Base-by-base conservation (phyloP, 192 early-diverging fungal species). In the Coemansia sp. region DNA sequence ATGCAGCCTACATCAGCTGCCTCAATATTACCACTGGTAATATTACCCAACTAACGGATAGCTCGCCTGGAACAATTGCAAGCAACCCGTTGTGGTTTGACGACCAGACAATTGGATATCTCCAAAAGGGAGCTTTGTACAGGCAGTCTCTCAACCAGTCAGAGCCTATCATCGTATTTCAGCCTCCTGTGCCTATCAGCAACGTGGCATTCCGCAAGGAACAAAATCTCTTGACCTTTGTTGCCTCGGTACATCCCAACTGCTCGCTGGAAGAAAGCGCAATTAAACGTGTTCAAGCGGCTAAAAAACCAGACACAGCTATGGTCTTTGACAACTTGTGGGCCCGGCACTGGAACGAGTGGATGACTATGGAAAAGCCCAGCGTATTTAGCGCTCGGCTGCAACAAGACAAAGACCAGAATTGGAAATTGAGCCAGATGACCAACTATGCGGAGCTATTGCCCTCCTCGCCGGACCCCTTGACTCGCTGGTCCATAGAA, bases 261-360 rank as follows among this genome's bases (percentile, higher is more conserved):
- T 44, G 57, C 61, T 39, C 69, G 58, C 44, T 82, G 79, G 45
- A 66, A 57, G 21, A 56, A 65, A 59, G 62, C 13, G 49, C 33
- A 11, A 7, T 19, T 11, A 42, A 64, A 15, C 21, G 28, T 2
- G 13, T 28, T n/a, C 16, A 26, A 6, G 28, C 13, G 3, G 46
- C 46, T 6, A 9, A 26, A 28, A 21, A 28, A n/a, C 64, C 68
- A 18, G 82, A 87, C 47, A 80, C 85, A 6, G 87, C 79, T 15
- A 38, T 80, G 18, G 83, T 76, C 8, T 88, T 71, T 64, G 84
- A 88, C 54, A 62, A 83, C 12, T 66, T 92, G 43, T 87, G 86
- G 83, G 83, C 88, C 18, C 80, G 90, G 21, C 88, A 90, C 61
- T 92, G 90, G 90, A 84, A 92, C 65, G 65, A 70, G 11, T 87